Base-by-base conservation (phyloP, 768 basidiomycete genomes). In the Suillus ampliporus region DNA sequence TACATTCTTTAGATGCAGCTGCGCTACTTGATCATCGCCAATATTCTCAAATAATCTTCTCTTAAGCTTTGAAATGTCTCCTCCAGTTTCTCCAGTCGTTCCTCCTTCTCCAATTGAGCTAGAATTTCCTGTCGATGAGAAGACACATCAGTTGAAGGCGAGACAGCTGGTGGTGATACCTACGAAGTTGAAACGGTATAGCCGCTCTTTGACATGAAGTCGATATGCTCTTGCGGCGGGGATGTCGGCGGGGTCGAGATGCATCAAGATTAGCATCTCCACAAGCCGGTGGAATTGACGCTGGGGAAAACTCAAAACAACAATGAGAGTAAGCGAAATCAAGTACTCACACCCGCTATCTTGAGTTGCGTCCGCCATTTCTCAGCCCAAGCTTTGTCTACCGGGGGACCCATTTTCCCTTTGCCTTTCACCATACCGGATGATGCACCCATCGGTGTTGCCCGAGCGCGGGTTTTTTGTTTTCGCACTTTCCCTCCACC, bases 161-260 rank as follows among this genome's bases (percentile, higher is more conserved):
- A 21, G 31, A 21, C 34, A 53, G 6, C 3, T 19, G 31, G 23
- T 6, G 15, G 51, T 4, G 21, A 17, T 1, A 83, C 91, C 71
- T 69, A 95, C 95, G 74, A 89, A 97, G 78, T 99, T 99, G 78
- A 98, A 98, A 23, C 95, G 84, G 71, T 92, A 98, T 48, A 99
- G 76, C 41, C 97, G 86, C 74, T 97, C 95, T 77, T 99, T 99
- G 71, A 97, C 95, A 74, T 95, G 91, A 37, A 99, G 74, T 58
- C 97, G 82, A 74, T 90, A 97, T 11, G 90, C 87, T 58, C 81
- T 86, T 67, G 81, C 75, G 28, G 81, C 79, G 28, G 78, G 79
- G 58, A 77, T 65, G 69, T 96, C 89, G 3, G 76, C 69, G 5
- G 85, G 80, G 67, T 95, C 86, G 64, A 97, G 77, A 38, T 87